Evolutionary conservation across 1,139 yeast species (phyloP), one percentile per base, ranked within the genome.

Genomic region (Sugiyamaella paludigena): DNA sequence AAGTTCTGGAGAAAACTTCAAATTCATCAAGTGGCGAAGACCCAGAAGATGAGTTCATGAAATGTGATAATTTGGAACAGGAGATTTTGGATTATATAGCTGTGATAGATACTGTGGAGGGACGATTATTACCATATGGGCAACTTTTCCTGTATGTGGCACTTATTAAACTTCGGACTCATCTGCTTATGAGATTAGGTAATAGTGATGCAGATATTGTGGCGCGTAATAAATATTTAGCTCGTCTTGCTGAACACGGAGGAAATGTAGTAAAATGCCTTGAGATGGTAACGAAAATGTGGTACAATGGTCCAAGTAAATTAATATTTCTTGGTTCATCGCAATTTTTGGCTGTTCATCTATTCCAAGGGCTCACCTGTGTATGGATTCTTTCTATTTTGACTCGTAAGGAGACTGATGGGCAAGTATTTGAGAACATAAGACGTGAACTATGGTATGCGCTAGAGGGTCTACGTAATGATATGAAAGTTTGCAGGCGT

Each of bases 321-420:
- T 12, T 44, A 4, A 33, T 35, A 8, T 48, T 50, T 38, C 8
- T 50, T 9, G 53, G 51, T 3, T 50, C 53, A 8, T 33, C 51
- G 5, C 51, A 40, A 12, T 37, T 44, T n/a, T 24, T 50, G 29
- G 49, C 51, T 7, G 46, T 47, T 26, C 41, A 43, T 41, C 37
- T 44, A 7, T 45, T 50, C 31, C 48, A 50, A 27, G 51, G 42
- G 7, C n/a, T 50, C 32, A 40, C 49, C 7, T 50, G 53, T 34
- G 24, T 47, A 10, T 50, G 53, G 51, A 48, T 50, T 4, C 33
- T 43, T 15, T 39, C 48, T 15, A 39, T 46, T 8, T 40, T 47
- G 24, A 36, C 45, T 2, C 40, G 34, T 27, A 30, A 34, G 11
- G 36, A 30, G 26, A 40, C 41, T 11, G 36, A 37, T 24, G 50